A percentile compares a stretch with the other conserved stretches of the same genome.
These are phyloP conservation scores for Pseudogymnoascus sp. DNA, from an alignment of 2,329 filamentous ascomycete genomes.

Conservation along the genomic window DNA sequence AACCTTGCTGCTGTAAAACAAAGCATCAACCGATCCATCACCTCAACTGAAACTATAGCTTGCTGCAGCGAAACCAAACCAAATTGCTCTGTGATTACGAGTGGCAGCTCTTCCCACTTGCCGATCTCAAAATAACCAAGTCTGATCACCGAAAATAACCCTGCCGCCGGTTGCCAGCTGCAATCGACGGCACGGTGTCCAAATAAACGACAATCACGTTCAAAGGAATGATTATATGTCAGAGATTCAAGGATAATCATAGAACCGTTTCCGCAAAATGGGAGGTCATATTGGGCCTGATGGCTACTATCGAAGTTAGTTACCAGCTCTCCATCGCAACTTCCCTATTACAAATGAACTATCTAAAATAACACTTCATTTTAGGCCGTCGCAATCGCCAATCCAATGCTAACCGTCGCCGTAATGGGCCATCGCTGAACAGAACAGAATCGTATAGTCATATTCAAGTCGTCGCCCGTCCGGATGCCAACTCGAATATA, in stretches of 20 bases:
- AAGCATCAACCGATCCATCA: neutral
- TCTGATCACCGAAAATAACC: neutral
- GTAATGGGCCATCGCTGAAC: neutral
- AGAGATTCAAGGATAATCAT: neutral
- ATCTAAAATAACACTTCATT: neutral
- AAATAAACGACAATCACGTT: neutral
- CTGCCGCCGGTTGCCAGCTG: neutral
- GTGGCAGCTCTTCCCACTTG: neutral
- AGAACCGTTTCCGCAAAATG: neutral
- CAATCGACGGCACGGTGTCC: neutral
- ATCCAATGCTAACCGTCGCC: neutral
- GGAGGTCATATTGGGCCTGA: neutral
- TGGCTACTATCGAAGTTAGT: constrained; percentile 3
- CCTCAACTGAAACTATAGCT: neutral
- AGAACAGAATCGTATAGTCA: constrained; percentile 5
- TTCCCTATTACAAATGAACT: neutral
- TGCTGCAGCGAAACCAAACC: neutral
- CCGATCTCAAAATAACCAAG: neutral
- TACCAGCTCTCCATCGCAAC: neutral
- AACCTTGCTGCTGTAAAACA: neutral
- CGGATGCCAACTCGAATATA: neutral
- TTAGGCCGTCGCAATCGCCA: neutral
- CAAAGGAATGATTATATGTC: neutral
- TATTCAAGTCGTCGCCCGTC: neutral
- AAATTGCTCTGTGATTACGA: neutral